These are phyloP conservation scores for Chimonanthus praecox DNA, from an alignment of 164 flowering plant species.

Conservation along the genomic window DNA sequence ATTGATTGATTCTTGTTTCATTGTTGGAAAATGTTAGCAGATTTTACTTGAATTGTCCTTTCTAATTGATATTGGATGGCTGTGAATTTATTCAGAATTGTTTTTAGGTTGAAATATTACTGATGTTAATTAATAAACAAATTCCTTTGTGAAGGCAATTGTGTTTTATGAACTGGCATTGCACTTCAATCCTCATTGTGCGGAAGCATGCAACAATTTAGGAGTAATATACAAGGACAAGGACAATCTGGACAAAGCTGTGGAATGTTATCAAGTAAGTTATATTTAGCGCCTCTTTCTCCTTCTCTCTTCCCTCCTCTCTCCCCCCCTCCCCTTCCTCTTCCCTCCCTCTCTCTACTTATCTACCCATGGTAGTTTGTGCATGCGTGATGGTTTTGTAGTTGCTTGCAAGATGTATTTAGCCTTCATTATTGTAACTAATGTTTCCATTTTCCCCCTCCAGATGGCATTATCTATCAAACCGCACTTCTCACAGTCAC, in stretches of 20 bases:
- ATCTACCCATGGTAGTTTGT: not conserved
- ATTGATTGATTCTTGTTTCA: not conserved
- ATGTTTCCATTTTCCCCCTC: slow-evolving; percentile 13
- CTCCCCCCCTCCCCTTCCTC: no score
- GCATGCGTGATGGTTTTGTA: not conserved
- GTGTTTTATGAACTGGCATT: slow-evolving; percentile 96
- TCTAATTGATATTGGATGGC: not conserved
- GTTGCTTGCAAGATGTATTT: not conserved
- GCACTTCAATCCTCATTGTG: slow-evolving; percentile 98
- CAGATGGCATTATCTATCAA: slow-evolving; percentile 94
- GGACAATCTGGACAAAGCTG: slow-evolving; percentile 99
- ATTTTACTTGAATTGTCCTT: not conserved
- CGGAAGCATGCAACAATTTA: slow-evolving; percentile 98
- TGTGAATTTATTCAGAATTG: not conserved
- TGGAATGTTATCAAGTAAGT: slow-evolving; percentile 92
- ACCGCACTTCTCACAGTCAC: slow-evolving; percentile 92
- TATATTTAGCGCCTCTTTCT: not conserved
- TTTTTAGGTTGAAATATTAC: slow-evolving; percentile 1
- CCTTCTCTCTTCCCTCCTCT: not conserved
- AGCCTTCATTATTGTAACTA: not conserved
- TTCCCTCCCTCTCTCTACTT: no score
- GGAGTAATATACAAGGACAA: slow-evolving; percentile 97
- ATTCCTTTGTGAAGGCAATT: slow-evolving; percentile 64
- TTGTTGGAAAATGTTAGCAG: not conserved
- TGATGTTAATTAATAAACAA: slow-evolving; percentile 9